A percentile compares a stretch with the other conserved stretches of the same genome.
These are phyloP conservation scores for Boletus reticuloceps DNA, from an alignment of 768 basidiomycete genomes.

Conservation along the genomic window DNA sequence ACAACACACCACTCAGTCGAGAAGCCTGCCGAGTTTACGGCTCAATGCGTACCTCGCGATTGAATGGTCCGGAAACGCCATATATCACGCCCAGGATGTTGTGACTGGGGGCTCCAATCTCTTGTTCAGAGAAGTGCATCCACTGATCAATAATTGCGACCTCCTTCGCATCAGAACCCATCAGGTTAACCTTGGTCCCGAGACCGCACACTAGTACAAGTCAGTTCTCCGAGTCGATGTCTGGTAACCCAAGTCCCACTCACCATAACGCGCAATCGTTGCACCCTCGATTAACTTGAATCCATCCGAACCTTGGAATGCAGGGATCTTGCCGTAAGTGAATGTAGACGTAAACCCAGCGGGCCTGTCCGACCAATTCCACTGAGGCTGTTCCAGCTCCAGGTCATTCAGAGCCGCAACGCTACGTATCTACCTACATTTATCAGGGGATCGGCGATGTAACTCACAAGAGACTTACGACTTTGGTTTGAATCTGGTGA, in stretches of 20 bases:
- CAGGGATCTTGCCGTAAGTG: slow-evolving; percentile 17
- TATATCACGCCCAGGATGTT: not conserved
- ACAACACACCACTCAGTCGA: too few relatives aligned
- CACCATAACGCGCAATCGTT: slow-evolving; percentile 19
- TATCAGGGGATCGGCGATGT: not conserved
- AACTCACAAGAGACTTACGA: slow-evolving; percentile 2
- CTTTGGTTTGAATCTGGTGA: slow-evolving; percentile 16
- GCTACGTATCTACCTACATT: slow-evolving; percentile 7
- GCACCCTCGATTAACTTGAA: slow-evolving; percentile 16
- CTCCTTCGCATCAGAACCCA: slow-evolving; percentile 12
- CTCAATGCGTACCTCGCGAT: slow-evolving; percentile 5
- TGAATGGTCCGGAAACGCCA: not conserved
- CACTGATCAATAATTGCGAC: slow-evolving; percentile 17
- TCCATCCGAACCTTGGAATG: slow-evolving; percentile 19
- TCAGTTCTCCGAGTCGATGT: too few relatives aligned
- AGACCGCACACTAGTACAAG: slow-evolving; percentile 5
- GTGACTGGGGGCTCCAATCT: not conserved
- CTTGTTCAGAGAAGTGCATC: slow-evolving; percentile 18
- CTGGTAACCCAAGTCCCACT: not conserved
- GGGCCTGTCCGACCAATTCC: slow-evolving; percentile 8
- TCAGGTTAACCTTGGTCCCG: slow-evolving; percentile 7
- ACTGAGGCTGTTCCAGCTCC: slow-evolving; percentile 7
- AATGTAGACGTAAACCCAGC: slow-evolving; percentile 12
- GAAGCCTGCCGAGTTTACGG: too few relatives aligned
- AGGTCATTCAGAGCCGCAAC: slow-evolving; percentile 15